These are phyloP conservation scores for Ophiostoma sp. DNA, from an alignment of 2,329 filamentous ascomycete species.

Conservation along the genomic window DNA sequence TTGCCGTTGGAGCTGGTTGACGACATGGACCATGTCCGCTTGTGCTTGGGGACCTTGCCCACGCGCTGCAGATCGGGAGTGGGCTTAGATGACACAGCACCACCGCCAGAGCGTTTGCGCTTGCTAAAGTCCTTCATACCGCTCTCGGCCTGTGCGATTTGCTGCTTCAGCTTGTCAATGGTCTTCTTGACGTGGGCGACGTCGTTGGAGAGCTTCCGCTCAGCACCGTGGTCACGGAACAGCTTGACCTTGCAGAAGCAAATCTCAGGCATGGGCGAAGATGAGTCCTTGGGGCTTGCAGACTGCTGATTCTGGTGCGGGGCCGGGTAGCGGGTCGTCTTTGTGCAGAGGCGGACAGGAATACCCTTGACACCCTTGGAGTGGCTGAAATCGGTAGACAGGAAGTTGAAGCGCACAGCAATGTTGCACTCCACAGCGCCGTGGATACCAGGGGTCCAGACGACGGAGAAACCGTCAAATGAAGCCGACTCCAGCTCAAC, in stretches of 20 bases:
- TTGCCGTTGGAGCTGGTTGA: slow-evolving; percentile 66
- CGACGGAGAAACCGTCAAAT: slow-evolving; percentile 91
- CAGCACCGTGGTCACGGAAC: slow-evolving; percentile 92
- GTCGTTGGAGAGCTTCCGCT: slow-evolving; percentile 92
- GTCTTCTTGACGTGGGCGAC: slow-evolving; percentile 93
- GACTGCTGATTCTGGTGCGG: slow-evolving; percentile 39
- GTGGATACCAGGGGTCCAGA: slow-evolving; percentile 75
- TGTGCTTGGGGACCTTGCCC: slow-evolving; percentile 86
- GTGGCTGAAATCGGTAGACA: slow-evolving; percentile 98
- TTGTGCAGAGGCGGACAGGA: slow-evolving; percentile 86
- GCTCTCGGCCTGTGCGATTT: slow-evolving; percentile 75
- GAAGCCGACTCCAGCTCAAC: slow-evolving; percentile 74
- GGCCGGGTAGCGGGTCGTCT: slow-evolving; percentile 55
- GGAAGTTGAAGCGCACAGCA: slow-evolving; percentile 93
- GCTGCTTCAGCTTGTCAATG: slow-evolving; percentile 93
- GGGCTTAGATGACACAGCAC: slow-evolving; percentile 33
- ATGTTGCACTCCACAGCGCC: slow-evolving; percentile 76
- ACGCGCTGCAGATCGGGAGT: slow-evolving; percentile 55
- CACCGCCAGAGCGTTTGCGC: slow-evolving; percentile 56
- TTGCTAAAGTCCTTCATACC: slow-evolving; percentile 68
- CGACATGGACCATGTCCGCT: slow-evolving; percentile 92
- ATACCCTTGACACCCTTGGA: slow-evolving; percentile 99
- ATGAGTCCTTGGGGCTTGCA: slow-evolving; percentile 47
- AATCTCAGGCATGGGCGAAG: slow-evolving; percentile 56
- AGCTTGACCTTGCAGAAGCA: slow-evolving; percentile 97